Evolutionary conservation across 208 protist genomes (phyloP), one percentile per base, ranked within the genome.

Genomic region (Crithidia sp.): DNA sequence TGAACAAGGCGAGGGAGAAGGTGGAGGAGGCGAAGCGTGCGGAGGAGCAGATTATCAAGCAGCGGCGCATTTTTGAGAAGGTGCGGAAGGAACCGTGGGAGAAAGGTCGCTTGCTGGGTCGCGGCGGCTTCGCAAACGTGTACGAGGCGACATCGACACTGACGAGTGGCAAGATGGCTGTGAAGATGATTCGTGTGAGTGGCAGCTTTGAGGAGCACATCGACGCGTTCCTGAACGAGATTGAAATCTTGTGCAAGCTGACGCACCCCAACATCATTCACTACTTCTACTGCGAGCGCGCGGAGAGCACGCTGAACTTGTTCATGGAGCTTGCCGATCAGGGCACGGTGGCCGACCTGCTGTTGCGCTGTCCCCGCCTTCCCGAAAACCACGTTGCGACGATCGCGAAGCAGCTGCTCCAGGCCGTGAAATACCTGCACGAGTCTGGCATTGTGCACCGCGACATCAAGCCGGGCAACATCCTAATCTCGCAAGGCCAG

Each of bases 381-480:
- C 82, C 82, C 0, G 83, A 85, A 50, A 83, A 89, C 36, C 69
- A 85, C 56, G 69, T 88, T 28, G 82, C 77, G 6, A 81, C 77
- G 9, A 81, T 95, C 41, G 82, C 81, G 52, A 90, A 88, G 71
- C 82, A 95, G 71, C 77, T 95, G 7, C 66, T 94, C 44, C 74
- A 85, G 44, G 86, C 83, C 2, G 81, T 95, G 41, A 88, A 92
- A 41, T 91, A 88, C 65, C 75, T 95, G 10, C 91, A 95, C 44
- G 85, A 87, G 49, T 75, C 54, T 16, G 81, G 83, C 16, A 93
- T 96, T 75, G 91, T 95, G 55, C 92, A 96, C 60, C 88, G 92
- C 50, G 90, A 97, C 81, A 88, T 97, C 41, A 97, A 97, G 73
- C 83, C 89, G 2, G 87, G 89, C 62, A 95, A 96, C 82, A 89